These are phyloP conservation scores for Edaphochlamys debaryana DNA, from an alignment of 139 green algal genomes.

Conservation along the genomic window DNA sequence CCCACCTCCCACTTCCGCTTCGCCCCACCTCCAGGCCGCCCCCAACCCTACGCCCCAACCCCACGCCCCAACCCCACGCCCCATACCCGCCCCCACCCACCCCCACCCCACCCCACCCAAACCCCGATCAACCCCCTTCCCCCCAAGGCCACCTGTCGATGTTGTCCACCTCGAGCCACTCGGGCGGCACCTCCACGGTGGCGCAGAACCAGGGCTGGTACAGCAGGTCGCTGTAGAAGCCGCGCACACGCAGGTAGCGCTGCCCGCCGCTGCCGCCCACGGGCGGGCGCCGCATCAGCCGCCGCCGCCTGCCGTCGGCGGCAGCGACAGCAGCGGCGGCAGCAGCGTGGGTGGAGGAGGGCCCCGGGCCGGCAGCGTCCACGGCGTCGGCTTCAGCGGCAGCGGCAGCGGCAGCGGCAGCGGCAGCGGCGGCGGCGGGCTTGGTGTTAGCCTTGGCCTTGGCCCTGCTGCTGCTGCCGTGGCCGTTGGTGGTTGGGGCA, in stretches of 20 bases:
- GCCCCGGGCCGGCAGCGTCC: neutral
- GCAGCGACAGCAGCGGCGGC: neutral
- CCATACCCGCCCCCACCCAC: too few species aligned
- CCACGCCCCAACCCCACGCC: too few species aligned
- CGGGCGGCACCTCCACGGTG: slow-evolving; percentile 58
- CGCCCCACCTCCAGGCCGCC: too few species aligned
- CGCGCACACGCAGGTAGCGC: slow-evolving; percentile 28
- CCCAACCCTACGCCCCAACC: too few species aligned
- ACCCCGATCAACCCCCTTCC: too few species aligned
- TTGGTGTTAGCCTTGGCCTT: neutral
- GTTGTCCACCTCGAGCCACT: slow-evolving; percentile 88
- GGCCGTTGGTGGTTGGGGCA: neutral
- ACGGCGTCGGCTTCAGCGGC: neutral
- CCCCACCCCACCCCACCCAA: too few species aligned
- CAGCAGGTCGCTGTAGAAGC: slow-evolving; percentile 79
- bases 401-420: neutral
- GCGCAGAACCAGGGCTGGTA: slow-evolving; percentile 92
- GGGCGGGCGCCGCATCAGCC: neutral
- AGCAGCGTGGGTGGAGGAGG: neutral
- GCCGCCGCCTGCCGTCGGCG: neutral
- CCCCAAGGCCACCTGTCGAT: slow-evolving; percentile 78
- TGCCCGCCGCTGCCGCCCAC: neutral
- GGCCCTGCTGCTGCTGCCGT: neutral
- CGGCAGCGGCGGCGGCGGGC: neutral
- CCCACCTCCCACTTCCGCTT: too few species aligned